A percentile compares a stretch with the other conserved stretches of the same genome.
Evolutionary conservation across 2,329 filamentous ascomycete genomes (phyloP).

Genomic region (Xylaria sp.): DNA sequence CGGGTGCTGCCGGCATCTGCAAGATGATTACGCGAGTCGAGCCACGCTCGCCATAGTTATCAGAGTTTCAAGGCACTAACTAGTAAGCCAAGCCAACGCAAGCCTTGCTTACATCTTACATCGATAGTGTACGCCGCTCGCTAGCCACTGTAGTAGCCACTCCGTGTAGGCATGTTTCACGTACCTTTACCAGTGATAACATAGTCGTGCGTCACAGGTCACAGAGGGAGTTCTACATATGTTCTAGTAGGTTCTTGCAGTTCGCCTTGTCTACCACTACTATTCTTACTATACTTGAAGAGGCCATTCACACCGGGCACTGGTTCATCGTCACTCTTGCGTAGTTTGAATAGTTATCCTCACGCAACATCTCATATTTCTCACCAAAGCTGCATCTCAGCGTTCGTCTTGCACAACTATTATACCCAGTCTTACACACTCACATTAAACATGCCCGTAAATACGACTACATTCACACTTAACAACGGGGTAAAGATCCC

Average conservation of each 20-base stretch:
- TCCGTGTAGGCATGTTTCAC: slow-evolving; percentile 16
- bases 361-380: slow-evolving; percentile 1
- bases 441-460: slow-evolving; percentile 34
- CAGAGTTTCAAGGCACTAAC: background rate
- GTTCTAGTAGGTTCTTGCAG: slow-evolving; percentile 11
- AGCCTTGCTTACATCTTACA: slow-evolving; percentile 10
- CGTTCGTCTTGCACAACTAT: slow-evolving; percentile 1
- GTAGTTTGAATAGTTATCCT: slow-evolving; percentile 8
- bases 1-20: slow-evolving; percentile 25
- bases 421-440: background rate
- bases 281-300: slow-evolving; percentile 10
- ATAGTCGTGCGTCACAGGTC: slow-evolving; percentile 4
- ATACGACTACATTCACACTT: slow-evolving; percentile 55
- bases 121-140: slow-evolving; percentile 10
- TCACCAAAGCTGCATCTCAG: slow-evolving; percentile 9
- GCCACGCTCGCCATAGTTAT: slow-evolving; percentile 20
- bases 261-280: slow-evolving; percentile 1
- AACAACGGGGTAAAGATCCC: slow-evolving; percentile 69
- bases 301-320: slow-evolving; percentile 18
- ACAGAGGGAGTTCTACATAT: slow-evolving; percentile 2
- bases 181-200: slow-evolving; percentile 20
- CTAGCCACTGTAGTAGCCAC: slow-evolving; percentile 19
- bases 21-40: slow-evolving; percentile 31
- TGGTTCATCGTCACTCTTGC: background rate
- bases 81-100: slow-evolving; percentile 23